Percentiles rank a stretch among this genome's conserved stretches.
Evolutionary conservation across 192 early-diverging fungal genomes (phyloP).

Genomic region (Globomyces pollinis-pini): DNA sequence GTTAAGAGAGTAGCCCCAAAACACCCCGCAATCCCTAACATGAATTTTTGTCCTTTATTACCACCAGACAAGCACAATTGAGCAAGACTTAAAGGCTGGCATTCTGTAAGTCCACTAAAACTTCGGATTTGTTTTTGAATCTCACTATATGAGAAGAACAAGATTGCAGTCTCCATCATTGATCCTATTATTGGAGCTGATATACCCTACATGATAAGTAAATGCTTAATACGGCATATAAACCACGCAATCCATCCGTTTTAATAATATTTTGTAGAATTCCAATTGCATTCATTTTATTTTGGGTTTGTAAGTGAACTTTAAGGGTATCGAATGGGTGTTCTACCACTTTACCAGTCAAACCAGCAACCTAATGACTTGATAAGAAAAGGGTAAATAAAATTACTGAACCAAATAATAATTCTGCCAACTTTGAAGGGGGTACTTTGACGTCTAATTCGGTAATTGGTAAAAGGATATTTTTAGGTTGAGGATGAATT

Average conservation of each 20-base stretch:
- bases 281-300: constrained; percentile 64
- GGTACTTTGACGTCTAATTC: too few species aligned
- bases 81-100: constrained; percentile 42
- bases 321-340: constrained; percentile 91
- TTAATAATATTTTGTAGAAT: constrained; percentile 69
- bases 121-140: constrained; percentile 67
- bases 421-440: constrained; percentile 19
- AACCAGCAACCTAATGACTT: constrained; percentile 79
- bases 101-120: constrained; percentile 16
- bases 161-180: constrained; percentile 86
- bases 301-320: constrained; percentile 84
- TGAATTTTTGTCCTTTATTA: too few species aligned
- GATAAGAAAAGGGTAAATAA: background rate
- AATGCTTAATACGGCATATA: constrained; percentile 74
- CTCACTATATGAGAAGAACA: constrained; percentile 83
- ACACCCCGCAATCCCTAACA: constrained; percentile 74
- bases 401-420: constrained; percentile 34
- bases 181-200: constrained; percentile 86
- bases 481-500: too few species aligned
- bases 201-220: constrained; percentile 56
- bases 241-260: constrained; percentile 71
- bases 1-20: constrained; percentile 83
- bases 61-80: constrained; percentile 74
- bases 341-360: constrained; percentile 88
- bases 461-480: too few species aligned